These are phyloP conservation scores for Monosporascus ibericus DNA, from an alignment of 2,329 filamentous ascomycete species.

Conservation along the genomic window DNA sequence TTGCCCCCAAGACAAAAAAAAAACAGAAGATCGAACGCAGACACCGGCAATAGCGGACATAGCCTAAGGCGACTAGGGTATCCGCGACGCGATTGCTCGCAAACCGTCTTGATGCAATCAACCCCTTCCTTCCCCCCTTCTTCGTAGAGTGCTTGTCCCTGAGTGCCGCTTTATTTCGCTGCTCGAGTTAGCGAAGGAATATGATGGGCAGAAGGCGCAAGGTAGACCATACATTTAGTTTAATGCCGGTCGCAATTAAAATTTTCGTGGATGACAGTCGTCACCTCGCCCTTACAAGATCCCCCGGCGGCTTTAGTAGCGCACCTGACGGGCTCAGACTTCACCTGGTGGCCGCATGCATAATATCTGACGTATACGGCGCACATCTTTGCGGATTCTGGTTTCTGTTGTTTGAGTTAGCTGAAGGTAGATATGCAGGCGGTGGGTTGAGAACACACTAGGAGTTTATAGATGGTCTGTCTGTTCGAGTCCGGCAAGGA, in stretches of 20 bases:
- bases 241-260: too few species aligned
- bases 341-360: conserved; percentile 2
- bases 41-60: not conserved
- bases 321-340: not conserved
- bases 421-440: not conserved
- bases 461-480: too few species aligned
- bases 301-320: not conserved
- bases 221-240: too few species aligned
- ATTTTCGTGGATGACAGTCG: not conserved
- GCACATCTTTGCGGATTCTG: not conserved
- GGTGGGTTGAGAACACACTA: too few species aligned
- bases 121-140: not conserved
- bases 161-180: too few species aligned
- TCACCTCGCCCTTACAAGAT: not conserved
- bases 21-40: too few species aligned
- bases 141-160: too few species aligned
- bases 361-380: not conserved
- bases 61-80: not conserved
- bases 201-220: too few species aligned
- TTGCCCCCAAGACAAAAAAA: too few species aligned
- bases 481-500: too few species aligned
- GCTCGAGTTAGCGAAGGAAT: too few species aligned
- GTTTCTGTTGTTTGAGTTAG: not conserved
- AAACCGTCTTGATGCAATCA: not conserved
- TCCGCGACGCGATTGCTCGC: not conserved